Evolutionary conservation across 2,329 filamentous ascomycete species (phyloP).

Genomic region (Claviceps monticola): DNA sequence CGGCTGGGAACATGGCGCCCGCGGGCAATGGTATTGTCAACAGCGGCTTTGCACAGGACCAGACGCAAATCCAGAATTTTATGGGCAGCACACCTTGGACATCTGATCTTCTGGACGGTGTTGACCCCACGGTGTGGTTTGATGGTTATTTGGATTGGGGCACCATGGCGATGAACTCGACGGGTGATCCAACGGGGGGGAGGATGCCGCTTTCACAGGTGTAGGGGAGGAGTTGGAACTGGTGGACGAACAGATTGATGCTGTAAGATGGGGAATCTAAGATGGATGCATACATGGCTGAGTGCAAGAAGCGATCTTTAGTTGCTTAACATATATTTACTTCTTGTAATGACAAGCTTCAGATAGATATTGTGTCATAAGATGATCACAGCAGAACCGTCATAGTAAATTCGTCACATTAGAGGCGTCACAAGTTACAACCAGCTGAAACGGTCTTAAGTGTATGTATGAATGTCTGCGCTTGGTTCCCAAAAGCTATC

Average conservation of each 20-base stretch:
- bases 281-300: not conserved
- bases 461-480: too few species aligned
- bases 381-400: too few species aligned
- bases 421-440: too few species aligned
- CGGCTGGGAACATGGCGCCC: not conserved
- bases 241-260: not conserved
- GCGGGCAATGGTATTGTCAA: not conserved
- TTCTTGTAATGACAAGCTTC: too few species aligned
- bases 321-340: not conserved
- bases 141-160: conserved; percentile 23
- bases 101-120: conserved; percentile 18
- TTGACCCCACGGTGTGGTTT: conserved; percentile 22
- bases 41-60: conserved; percentile 12
- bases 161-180: conserved; percentile 18
- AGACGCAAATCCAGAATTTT: conserved; percentile 13
- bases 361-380: too few species aligned
- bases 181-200: conserved; percentile 9
- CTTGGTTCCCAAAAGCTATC: too few species aligned
- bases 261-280: not conserved
- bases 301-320: not conserved
- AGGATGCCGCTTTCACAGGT: conserved; percentile 6
- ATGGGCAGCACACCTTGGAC: conserved; percentile 16
- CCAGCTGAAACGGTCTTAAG: too few species aligned
- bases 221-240: not conserved
- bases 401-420: too few species aligned